These are phyloP conservation scores for Hypoxylon sp. DNA, from an alignment of 2,329 filamentous ascomycete species.

Conservation along the genomic window DNA sequence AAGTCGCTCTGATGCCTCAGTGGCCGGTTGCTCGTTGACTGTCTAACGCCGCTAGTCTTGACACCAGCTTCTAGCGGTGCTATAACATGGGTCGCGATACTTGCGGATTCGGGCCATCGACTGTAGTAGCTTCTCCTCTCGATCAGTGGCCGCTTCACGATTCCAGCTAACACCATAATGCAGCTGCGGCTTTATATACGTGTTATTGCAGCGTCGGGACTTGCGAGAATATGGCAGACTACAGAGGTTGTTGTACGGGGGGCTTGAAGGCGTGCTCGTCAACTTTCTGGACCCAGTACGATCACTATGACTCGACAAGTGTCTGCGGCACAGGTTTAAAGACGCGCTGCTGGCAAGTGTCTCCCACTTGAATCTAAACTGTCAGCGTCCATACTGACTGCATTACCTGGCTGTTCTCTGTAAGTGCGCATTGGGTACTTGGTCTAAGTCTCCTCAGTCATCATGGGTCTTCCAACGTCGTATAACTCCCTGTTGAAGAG, in stretches of 20 bases:
- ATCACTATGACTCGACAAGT: conserved; percentile 36
- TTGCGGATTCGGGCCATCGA: conserved; percentile 39
- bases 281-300: conserved; percentile 37
- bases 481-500: not conserved
- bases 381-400: conserved; percentile 11
- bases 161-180: conserved; percentile 8
- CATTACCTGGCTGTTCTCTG: conserved; percentile 35
- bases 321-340: conserved; percentile 20
- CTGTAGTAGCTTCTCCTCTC: conserved; percentile 9
- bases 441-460: not conserved
- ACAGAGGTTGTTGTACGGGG: conserved; percentile 36
- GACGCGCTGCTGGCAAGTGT: conserved; percentile 37
- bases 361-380: not conserved
- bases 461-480: not conserved
- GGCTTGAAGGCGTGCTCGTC: conserved; percentile 33
- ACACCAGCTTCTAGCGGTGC: conserved; percentile 4
- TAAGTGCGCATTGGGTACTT: no score
- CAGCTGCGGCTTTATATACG: conserved; percentile 32
- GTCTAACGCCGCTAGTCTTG: conserved; percentile 20
- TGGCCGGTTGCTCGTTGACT: not conserved
- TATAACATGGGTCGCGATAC: conserved; percentile 37
- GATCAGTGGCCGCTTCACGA: not conserved
- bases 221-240: conserved; percentile 36
- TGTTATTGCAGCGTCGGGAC: conserved; percentile 31
- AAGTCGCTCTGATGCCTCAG: not conserved